These are phyloP conservation scores for Arthromyces matolae DNA, from an alignment of 768 basidiomycete genomes.

Conservation along the genomic window DNA sequence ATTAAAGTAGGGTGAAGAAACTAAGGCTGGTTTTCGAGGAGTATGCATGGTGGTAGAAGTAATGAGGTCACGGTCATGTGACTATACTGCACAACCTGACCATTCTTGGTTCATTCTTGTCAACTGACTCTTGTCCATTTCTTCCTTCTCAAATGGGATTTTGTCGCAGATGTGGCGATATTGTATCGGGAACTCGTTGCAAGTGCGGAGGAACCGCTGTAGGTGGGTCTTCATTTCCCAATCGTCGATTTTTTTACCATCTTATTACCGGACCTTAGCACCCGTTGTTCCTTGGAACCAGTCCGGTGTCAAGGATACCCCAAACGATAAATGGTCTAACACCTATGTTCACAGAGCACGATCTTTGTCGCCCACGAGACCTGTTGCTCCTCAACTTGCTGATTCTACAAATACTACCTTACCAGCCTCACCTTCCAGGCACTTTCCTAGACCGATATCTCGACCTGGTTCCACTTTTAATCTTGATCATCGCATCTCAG, in stretches of 20 bases:
- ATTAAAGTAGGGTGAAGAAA: conserved; percentile 11
- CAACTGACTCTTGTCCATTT: conserved; percentile 3
- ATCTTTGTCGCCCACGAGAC: conserved; percentile 36
- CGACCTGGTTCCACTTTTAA: conserved; percentile 26
- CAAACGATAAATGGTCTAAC: conserved; percentile 73
- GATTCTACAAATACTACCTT: conserved; percentile 15
- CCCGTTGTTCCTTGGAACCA: conserved; percentile 68
- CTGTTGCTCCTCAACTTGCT: conserved; percentile 22
- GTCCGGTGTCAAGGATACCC: conserved; percentile 34
- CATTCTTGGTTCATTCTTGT: conserved; percentile 4
- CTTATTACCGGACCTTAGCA: conserved; percentile 46
- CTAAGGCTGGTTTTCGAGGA: background rate
- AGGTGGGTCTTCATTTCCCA: conserved; percentile 46
- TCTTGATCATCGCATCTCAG: conserved; percentile 47
- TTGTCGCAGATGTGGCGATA: conserved; percentile 83
- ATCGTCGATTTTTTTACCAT: conserved; percentile 1
- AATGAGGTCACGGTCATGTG: conserved; percentile 14
- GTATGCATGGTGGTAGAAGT: background rate
- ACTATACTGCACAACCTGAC: conserved; percentile 7
- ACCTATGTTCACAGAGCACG: conserved; percentile 64
- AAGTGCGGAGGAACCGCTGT: conserved; percentile 78
- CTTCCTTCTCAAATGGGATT: conserved; percentile 58
- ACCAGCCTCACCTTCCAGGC: conserved; percentile 33
- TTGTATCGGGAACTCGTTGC: conserved; percentile 67
- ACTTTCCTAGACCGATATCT: conserved; percentile 47